These are phyloP conservation scores for Pelargonium citronellum DNA, from an alignment of 441 rosid species.

Conservation along the genomic window DNA sequence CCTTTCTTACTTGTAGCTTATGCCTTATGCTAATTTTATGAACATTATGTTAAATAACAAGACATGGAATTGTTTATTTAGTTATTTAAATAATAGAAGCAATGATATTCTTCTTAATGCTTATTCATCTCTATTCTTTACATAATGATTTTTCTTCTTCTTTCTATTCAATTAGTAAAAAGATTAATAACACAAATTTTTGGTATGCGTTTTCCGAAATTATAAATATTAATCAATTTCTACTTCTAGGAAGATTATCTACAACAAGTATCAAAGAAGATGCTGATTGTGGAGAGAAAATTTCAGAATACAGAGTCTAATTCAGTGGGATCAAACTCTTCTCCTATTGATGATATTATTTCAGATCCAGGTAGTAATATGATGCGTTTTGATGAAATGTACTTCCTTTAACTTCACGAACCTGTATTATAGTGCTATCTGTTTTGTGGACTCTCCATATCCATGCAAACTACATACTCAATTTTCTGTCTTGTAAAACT, in stretches of 20 bases:
- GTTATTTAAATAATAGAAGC: neutral
- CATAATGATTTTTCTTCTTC: neutral
- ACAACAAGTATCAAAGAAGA: conserved; percentile 1
- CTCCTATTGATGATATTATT: neutral
- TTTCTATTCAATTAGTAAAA: neutral
- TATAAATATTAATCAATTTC: neutral
- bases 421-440: conserved; percentile 3
- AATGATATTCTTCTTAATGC: neutral
- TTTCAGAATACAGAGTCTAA: conserved; percentile 3
- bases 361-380: neutral
- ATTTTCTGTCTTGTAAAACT: neutral
- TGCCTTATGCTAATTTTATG: neutral
- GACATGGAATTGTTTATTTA: neutral
- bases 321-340: neutral
- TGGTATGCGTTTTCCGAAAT: neutral
- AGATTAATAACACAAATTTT: neutral
- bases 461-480: neutral
- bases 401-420: neutral
- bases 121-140: neutral
- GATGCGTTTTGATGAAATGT: neutral
- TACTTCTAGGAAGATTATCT: conserved; percentile 4
- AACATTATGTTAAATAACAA: neutral
- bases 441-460: neutral
- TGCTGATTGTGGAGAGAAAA: neutral
- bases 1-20: neutral